These are phyloP conservation scores for Ramularia collo-cygni DNA, from an alignment of 2,329 filamentous ascomycete genomes.

Conservation along the genomic window DNA sequence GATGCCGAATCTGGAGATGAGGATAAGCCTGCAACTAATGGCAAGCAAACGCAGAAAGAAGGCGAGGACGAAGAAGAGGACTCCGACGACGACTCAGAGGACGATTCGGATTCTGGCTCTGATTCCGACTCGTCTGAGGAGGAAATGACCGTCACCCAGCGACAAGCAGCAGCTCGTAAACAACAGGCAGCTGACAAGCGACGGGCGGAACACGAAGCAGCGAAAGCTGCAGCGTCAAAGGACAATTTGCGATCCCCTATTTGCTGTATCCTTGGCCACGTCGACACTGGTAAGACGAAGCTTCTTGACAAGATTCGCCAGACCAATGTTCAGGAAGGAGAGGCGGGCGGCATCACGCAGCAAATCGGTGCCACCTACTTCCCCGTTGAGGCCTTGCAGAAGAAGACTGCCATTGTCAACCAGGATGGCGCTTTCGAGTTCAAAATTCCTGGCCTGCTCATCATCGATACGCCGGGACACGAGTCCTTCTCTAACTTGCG, in stretches of 20 bases:
- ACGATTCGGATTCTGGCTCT: slow-evolving; percentile 55
- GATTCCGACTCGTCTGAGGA: slow-evolving; percentile 56
- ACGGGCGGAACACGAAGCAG: slow-evolving; percentile 85
- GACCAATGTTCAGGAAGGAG: slow-evolving; percentile 97
- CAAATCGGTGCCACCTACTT: slow-evolving; percentile 99
- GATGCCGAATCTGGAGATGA: slow-evolving; percentile 78
- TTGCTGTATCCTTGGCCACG: slow-evolving; percentile 98
- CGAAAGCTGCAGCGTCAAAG: slow-evolving; percentile 81
- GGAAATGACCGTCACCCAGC: slow-evolving; percentile 63
- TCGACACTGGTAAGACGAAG: slow-evolving; percentile 99
- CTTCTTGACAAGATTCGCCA: slow-evolving; percentile 96
- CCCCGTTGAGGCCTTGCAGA: slow-evolving; percentile 83
- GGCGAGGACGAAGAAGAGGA: slow-evolving; percentile 27
- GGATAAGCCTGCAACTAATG: slow-evolving; percentile 33
- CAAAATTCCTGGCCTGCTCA: slow-evolving; percentile 91
- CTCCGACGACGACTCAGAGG: slow-evolving; percentile 34
- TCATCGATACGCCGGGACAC: slow-evolving; percentile 98
- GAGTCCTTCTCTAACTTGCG: slow-evolving; percentile 99
- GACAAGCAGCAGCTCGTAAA: slow-evolving; percentile 70
- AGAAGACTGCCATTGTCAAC: slow-evolving; percentile 93
- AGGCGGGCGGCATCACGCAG: slow-evolving; percentile 98
- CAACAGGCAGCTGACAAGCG: slow-evolving; percentile 82
- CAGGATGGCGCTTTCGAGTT: slow-evolving; percentile 84
- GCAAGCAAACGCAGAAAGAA: slow-evolving; percentile 29
- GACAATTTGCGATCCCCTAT: slow-evolving; percentile 96